Evolutionary conservation across 2,329 filamentous ascomycete species (phyloP), one percentile per base, ranked within the genome.

Genomic region (Aspergillus arachidicola): DNA sequence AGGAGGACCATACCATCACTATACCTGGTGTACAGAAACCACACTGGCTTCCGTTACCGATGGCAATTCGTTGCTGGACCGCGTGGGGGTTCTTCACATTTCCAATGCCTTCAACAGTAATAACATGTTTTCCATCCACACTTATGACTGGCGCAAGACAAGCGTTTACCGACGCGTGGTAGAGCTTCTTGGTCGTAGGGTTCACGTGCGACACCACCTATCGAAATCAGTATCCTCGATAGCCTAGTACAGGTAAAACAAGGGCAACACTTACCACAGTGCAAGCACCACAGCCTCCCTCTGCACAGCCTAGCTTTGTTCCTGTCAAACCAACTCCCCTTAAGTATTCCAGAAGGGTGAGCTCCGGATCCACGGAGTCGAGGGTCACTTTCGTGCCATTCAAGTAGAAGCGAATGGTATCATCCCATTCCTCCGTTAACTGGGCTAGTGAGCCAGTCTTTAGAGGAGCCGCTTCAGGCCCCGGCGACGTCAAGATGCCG

Each of bases 11-110:
- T 76, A 85, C 85, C 88, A 98, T 98, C 66, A 98, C 94, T 72
- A 99, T 98, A 2, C 95, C 95, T 5, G 95, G 95, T 0, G 95
- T 98, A 74, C 95, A 99, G 80, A 99, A 99, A 1, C 94, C 89
- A 76, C 89, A 99, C 77, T 99, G 94, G 70, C 92, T 96, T 56
- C 95, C 95, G 80, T 97, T 95, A 36, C 91, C 87, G 78, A 91
- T 91, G 21, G 95, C 94, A 71, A 99, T 91, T 55, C 95, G 87
- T 80, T 98, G 93, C 76, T 98, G 95, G 4, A 90, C 84, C 2
- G 94, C 92, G 81, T 99, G 95, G 6, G 95, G 95, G 48, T 85
- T 87, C 76, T 95, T 90, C 32, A 92, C 89, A 75, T 91, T 92
- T 12, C 95, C 95, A 72, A 99, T 97, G 7, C 95, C 95, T 79